Percentiles rank a stretch among this genome's conserved stretches.
Evolutionary conservation across 768 basidiomycete species (phyloP).

Genomic region (Pisolithus microcarpus): DNA sequence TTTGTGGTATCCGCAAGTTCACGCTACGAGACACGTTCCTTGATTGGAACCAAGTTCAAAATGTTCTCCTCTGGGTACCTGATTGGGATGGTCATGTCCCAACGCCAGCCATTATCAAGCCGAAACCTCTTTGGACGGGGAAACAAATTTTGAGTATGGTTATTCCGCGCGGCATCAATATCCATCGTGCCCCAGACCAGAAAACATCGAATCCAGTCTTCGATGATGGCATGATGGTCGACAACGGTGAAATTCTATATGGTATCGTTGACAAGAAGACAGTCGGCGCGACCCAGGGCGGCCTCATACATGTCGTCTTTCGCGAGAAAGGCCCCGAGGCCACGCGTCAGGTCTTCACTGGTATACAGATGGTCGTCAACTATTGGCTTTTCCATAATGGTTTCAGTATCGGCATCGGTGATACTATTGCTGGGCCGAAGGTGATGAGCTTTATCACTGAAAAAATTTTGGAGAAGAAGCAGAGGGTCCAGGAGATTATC

Average conservation of each 20-base stretch:
- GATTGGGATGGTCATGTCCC: slow-evolving; percentile 95
- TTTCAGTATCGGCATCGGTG: slow-evolving; percentile 98
- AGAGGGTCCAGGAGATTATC: slow-evolving; percentile 71
- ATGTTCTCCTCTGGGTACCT: slow-evolving; percentile 95
- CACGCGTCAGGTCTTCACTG: slow-evolving; percentile 84
- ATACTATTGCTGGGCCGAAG: slow-evolving; percentile 87
- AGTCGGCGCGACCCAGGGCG: slow-evolving; percentile 92
- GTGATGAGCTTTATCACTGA: slow-evolving; percentile 86
- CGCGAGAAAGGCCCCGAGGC: slow-evolving; percentile 95
- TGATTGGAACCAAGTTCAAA: slow-evolving; percentile 94
- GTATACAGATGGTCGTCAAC: slow-evolving; percentile 92
- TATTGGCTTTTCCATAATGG: slow-evolving; percentile 99
- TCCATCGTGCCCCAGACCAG: slow-evolving; percentile 71
- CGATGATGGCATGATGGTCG: slow-evolving; percentile 93
- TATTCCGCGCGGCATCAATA: slow-evolving; percentile 94
- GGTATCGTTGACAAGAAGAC: slow-evolving; percentile 98
- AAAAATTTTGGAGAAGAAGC: slow-evolving; percentile 76
- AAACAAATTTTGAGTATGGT: slow-evolving; percentile 92
- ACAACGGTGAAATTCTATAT: slow-evolving; percentile 93
- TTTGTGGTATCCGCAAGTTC: slow-evolving; percentile 96
- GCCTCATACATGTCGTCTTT: slow-evolving; percentile 93
- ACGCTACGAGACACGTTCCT: slow-evolving; percentile 92
- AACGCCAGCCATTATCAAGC: slow-evolving; percentile 90
- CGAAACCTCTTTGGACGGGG: slow-evolving; percentile 95
- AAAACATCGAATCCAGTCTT: slow-evolving; percentile 74